Base-by-base conservation (phyloP, 169 alveolate genomes). In the Plasmodium knowlesi region DNA sequence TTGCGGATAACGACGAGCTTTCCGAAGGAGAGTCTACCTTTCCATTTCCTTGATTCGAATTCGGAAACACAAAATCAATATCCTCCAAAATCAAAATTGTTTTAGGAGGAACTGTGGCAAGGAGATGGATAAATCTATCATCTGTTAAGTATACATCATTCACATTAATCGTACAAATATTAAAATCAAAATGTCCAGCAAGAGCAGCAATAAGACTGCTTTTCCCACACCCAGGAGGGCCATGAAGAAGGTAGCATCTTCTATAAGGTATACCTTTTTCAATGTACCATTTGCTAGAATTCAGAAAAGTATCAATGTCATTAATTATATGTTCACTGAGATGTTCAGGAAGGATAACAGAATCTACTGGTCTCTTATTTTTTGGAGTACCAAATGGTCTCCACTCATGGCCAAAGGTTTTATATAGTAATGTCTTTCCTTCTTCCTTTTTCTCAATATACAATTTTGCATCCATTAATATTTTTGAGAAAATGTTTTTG, bases 191-290 rank as follows among this genome's bases (percentile, higher is more conserved):
- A 22, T 94, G 86, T 5, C 98, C 98, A 10, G 98, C 98, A 41
- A 97, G 61, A 5, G 98, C 98, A 78, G 94, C 83, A 30, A 96
- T 96, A 37, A 96, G 96, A 83, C 98, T 96, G 82, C 97, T 97
- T 76, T 97, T 97, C 1, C 98, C 98, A 74, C 98, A 96, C 14
- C 98, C 98, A 30, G 98, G 98, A 0, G 98, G 98, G 1, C 98
- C 98, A 79, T 93, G 96, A 5, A 97, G 92, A 2, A 97, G 93
- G 70, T 97, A 97, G 4, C 98, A 97, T 34, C 98, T 92, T 25
- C 98, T 94, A 82, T 97, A 96, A 8, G 98, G 98, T 43, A 97
- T 96, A 10, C 98, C 98, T 30, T 96, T 80, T 43, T 83, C 91
- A 10, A 95, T 53, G 28, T 97, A 97, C 98, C 98, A 97, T 19